Evolutionary conservation across 2,329 filamentous ascomycete species (phyloP), one percentile per base, ranked within the genome.

Genomic region (Pseudonectria buxi): DNA sequence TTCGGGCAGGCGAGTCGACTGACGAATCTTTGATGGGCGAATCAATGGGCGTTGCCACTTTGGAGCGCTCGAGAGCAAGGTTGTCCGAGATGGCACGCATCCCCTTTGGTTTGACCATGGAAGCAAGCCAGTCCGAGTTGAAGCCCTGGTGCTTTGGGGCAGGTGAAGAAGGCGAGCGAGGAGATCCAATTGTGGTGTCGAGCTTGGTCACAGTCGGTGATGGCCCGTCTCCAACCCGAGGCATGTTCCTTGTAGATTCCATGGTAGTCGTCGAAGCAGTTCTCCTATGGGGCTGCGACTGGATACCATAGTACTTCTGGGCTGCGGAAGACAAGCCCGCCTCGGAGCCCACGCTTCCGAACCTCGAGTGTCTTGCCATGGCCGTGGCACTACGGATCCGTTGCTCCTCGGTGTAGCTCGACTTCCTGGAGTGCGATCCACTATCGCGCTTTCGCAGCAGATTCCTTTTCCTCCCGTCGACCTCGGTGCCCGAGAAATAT

Each of bases 401-500:
- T 55, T 85, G 76, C 54, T 89, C 83, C 35, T 89, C 84, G 5
- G 81, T 71, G 54, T 87, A 83, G 61, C 86, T 94, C 10, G 83
- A 78, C 48, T 84, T 82, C 30, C 80, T 74, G 26, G 82, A 80
- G 58, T 86, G 77, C 18, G 62, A 65, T 31, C 39, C 61, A 43
- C 76, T 81, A 40, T 79, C 76, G 38, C 85, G 81, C 64, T 92
- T 94, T 59, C 86, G 86, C 45, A 95, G 67, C 30, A 92, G 70
- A 55, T 87, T 94, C 30, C 85, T 76, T 50, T 76, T 79, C 39
- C 83, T 78, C 28, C 76, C 76, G 44, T 95, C 88, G 10, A 80
- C 69, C 53, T 96, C 90, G 12, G 83, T 84, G 3, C 89, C 87
- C 7, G 90, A 95, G 55, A 95, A 95, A 59, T 96, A 96, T 15